Conservation (phyloP, 306 rosid species). For the Quercus parvula region DNA sequence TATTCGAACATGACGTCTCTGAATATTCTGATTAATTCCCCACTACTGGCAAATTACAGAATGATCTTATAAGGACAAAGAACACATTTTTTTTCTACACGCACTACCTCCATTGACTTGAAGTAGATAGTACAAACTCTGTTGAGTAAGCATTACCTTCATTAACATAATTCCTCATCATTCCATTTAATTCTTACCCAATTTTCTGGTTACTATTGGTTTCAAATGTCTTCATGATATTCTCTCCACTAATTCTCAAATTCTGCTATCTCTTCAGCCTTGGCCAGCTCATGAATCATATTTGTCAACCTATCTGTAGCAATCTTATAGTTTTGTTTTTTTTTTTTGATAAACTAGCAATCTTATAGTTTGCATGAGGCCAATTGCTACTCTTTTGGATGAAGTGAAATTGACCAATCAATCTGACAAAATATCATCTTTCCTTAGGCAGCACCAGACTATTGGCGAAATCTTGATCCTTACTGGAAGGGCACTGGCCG, state of each 20-base stretch:
- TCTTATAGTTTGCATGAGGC: not conserved
- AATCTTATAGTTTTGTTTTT: not conserved
- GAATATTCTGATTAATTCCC: not conserved
- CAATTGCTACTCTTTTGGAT: not conserved
- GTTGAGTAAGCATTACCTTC: not conserved
- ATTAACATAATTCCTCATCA: not conserved
- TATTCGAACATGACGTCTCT: not conserved
- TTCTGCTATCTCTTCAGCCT: not conserved
- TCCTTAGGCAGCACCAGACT: constrained; percentile 38
- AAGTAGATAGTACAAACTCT: not conserved
- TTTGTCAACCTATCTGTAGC: not conserved
- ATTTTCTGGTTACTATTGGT: not conserved
- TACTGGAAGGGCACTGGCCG: constrained; percentile 37
- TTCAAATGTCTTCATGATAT: not conserved
- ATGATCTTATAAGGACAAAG: not conserved
- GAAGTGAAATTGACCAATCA: not conserved
- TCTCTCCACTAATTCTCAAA: not conserved
- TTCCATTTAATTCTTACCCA: not conserved
- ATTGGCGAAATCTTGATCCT: constrained; percentile 49
- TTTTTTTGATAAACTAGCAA: not conserved
- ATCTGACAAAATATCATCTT: not conserved
- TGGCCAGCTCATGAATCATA: not conserved
- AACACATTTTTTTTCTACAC: not conserved
- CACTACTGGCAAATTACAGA: not conserved
- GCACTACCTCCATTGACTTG: not conserved